Conservation (phyloP, 1,139 yeast species). For the Taphrina communis region DNA sequence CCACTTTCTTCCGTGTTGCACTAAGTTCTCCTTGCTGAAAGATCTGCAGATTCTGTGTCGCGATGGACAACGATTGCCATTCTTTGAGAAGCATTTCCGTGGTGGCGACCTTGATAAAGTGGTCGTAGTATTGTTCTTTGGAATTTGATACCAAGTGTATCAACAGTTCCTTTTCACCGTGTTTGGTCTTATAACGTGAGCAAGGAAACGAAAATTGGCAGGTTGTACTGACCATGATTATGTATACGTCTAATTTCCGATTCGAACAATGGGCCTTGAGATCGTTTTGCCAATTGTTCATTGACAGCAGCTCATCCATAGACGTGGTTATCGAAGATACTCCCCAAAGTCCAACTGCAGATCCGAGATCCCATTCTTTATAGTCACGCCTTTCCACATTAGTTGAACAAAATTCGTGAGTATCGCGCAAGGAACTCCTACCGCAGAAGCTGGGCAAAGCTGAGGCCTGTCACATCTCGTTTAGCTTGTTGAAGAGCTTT, state of each 20-base stretch:
- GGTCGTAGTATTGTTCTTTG: background rate
- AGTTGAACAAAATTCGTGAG: background rate
- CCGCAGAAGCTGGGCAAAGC: constrained; percentile 38
- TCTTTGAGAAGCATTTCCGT: constrained; percentile 22
- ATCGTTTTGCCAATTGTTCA: constrained; percentile 38
- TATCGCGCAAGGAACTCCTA: background rate
- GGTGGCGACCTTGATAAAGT: constrained; percentile 22
- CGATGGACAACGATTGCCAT: constrained; percentile 7
- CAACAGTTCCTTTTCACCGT: constrained; percentile 33
- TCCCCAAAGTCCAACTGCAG: constrained; percentile 64
- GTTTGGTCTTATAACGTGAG: constrained; percentile 20
- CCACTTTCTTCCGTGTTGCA: constrained; percentile 36
- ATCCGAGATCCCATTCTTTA: constrained; percentile 66
- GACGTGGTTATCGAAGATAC: constrained; percentile 74
- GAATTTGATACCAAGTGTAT: constrained; percentile 5
- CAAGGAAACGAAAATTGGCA: background rate
- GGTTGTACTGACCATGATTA: constrained; percentile 58
- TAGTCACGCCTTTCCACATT: constrained; percentile 67
- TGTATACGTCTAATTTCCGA: constrained; percentile 59
- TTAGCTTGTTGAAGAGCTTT: constrained; percentile 61
- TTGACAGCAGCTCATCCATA: constrained; percentile 57
- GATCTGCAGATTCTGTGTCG: background rate
- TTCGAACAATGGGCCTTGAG: constrained; percentile 52
- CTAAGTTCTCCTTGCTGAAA: constrained; percentile 30
- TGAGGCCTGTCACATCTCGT: constrained; percentile 54